These are phyloP conservation scores for Debaryomyces hansenii DNA, from an alignment of 805 yeast species.

Conservation along the genomic window DNA sequence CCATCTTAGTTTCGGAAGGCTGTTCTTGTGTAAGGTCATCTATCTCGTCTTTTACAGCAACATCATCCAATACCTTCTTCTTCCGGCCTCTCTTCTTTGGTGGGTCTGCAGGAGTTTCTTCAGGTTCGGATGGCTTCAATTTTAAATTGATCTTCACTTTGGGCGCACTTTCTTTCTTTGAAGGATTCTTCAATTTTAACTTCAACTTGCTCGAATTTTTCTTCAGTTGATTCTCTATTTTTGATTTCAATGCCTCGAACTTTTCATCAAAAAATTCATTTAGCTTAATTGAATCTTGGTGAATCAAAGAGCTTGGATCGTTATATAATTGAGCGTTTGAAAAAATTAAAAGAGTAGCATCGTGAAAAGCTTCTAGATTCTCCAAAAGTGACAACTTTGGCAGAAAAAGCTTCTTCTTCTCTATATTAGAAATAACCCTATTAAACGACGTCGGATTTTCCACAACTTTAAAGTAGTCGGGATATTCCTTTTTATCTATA, in stretches of 20 bases:
- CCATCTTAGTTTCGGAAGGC: constrained; percentile 7
- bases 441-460: constrained; percentile 73
- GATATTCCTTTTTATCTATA: constrained; percentile 68
- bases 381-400: constrained; percentile 29
- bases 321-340: constrained; percentile 78
- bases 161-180: constrained; percentile 17
- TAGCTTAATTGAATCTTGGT: constrained; percentile 67
- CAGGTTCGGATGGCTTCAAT: constrained; percentile 16
- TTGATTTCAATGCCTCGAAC: constrained; percentile 25
- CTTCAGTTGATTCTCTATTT: constrained; percentile 15
- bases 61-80: constrained; percentile 14
- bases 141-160: constrained; percentile 31
- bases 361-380: constrained; percentile 58
- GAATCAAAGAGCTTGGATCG: constrained; percentile 68
- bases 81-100: constrained; percentile 17
- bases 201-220: constrained; percentile 20
- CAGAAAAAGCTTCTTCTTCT: constrained; percentile 43
- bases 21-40: neutral
- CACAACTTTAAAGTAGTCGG: constrained; percentile 77
- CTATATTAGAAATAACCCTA: constrained; percentile 53
- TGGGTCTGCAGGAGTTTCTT: constrained; percentile 10
- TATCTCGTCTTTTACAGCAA: constrained; percentile 13
- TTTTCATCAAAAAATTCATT: constrained; percentile 51
- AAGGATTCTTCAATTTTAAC: constrained; percentile 24
- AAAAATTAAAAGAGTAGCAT: constrained; percentile 64